These are phyloP conservation scores for Acer negundo DNA, from an alignment of 345 rosid species.

Conservation along the genomic window DNA sequence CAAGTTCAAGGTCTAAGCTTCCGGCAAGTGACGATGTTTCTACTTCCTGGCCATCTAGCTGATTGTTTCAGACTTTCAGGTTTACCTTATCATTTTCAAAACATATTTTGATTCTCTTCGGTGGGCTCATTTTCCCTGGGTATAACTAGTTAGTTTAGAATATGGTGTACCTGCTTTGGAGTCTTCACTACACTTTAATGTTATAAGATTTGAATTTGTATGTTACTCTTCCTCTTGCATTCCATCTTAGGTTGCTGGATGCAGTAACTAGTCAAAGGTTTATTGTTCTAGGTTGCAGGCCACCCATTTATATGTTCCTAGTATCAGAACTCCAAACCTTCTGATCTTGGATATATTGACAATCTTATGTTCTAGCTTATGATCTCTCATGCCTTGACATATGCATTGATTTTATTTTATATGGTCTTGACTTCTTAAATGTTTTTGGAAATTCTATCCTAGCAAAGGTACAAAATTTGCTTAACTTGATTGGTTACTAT, in stretches of 20 bases:
- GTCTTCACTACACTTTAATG: slow-evolving; percentile 5
- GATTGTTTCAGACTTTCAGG: slow-evolving; percentile 60
- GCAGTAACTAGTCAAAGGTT: neutral
- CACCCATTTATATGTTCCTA: neutral
- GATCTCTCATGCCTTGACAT: neutral
- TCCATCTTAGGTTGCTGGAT: slow-evolving; percentile 5
- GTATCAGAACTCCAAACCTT: neutral
- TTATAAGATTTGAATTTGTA: slow-evolving; percentile 3
- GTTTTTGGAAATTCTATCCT: neutral
- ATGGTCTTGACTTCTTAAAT: neutral
- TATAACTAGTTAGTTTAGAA: slow-evolving; percentile 19
- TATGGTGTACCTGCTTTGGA: neutral
- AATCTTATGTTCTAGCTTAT: neutral
- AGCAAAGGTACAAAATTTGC: neutral
- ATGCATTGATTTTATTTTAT: neutral
- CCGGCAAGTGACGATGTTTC: slow-evolving; percentile 47
- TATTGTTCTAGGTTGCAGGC: neutral
- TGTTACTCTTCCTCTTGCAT: neutral
- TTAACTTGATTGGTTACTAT: neutral
- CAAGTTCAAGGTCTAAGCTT: slow-evolving; percentile 41
- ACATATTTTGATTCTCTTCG: slow-evolving; percentile 20
- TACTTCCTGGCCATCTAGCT: slow-evolving; percentile 54
- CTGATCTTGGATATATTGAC: slow-evolving; percentile 11
- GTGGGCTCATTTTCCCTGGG: slow-evolving; percentile 16
- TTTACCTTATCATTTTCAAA: slow-evolving; percentile 38